Evolutionary conservation across 1,284 basidiomycete species (phyloP).

Genomic region (Cystobasidium slooffiae): DNA sequence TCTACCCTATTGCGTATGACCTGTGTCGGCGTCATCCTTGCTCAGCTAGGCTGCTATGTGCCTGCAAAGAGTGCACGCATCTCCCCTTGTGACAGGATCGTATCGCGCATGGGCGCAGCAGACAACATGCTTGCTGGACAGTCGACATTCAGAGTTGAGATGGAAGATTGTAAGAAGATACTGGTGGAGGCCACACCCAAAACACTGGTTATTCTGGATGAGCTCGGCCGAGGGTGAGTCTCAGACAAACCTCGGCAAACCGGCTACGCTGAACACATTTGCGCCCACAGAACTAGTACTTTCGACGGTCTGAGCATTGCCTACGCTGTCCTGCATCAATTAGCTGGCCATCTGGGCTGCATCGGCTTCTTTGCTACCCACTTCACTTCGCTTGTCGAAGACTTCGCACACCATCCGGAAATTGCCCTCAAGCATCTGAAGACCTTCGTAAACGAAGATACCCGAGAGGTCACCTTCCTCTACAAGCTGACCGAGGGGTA

Average conservation of each 20-base stretch:
- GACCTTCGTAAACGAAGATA: constrained; percentile 86
- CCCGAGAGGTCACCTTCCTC: constrained; percentile 84
- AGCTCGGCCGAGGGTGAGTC: constrained; percentile 76
- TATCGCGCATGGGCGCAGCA: constrained; percentile 96
- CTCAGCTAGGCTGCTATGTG: constrained; percentile 84
- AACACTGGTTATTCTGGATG: constrained; percentile 92
- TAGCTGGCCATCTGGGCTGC: constrained; percentile 68
- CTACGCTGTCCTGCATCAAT: constrained; percentile 70
- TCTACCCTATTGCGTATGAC: constrained; percentile 83
- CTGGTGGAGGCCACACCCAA: constrained; percentile 76
- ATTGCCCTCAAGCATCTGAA: constrained; percentile 93
- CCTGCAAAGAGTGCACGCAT: constrained; percentile 82
- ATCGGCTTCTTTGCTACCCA: constrained; percentile 72
- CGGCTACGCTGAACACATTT: background rate
- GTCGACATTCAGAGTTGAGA: constrained; percentile 94
- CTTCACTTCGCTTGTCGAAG: constrained; percentile 82
- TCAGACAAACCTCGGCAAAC: constrained; percentile 53
- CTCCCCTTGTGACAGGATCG: constrained; percentile 88
- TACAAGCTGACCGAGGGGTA: constrained; percentile 91
- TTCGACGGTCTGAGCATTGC: constrained; percentile 96
- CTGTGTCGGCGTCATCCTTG: constrained; percentile 53
- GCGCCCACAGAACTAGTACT: constrained; percentile 60
- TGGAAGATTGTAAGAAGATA: constrained; percentile 69
- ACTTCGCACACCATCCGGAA: constrained; percentile 78
- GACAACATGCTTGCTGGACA: constrained; percentile 96